Conservation (phyloP, 352 stramenopile species). For the Pythium biforme region DNA sequence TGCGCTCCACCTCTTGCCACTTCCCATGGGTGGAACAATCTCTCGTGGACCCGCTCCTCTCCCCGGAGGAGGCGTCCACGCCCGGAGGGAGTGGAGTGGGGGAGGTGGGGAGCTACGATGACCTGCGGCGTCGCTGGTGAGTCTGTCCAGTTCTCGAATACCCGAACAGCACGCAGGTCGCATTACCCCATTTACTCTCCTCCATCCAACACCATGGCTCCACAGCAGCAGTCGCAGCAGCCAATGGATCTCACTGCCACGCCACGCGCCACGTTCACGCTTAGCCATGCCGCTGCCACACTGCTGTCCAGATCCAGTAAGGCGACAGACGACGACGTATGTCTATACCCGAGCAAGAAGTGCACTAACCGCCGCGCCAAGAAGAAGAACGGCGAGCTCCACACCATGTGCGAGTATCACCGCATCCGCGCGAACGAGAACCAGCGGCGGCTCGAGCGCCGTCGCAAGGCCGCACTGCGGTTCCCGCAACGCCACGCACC, state of each 20-base stretch:
- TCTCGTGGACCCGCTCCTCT: not conserved
- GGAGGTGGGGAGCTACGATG: not conserved
- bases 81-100: too few species aligned
- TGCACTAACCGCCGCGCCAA: constrained; percentile 78
- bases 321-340: constrained; percentile 34
- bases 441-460: constrained; percentile 77
- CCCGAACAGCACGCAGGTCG: constrained; percentile 5
- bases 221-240: constrained; percentile 1
- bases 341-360: constrained; percentile 80
- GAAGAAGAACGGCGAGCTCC: constrained; percentile 80
- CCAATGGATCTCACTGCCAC: not conserved
- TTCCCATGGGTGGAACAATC: constrained; percentile 24
- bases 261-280: not conserved
- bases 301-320: constrained; percentile 8
- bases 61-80: not conserved
- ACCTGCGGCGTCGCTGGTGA: not conserved
- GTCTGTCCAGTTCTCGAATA: constrained; percentile 22
- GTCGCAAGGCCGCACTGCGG: constrained; percentile 42
- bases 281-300: not conserved
- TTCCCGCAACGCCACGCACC: constrained; percentile 10
- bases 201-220: not conserved
- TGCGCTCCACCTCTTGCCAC: constrained; percentile 13
- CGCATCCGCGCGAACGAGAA: constrained; percentile 82
- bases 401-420: constrained; percentile 87
- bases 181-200: too few species aligned